Evolutionary conservation across 257 asterid genomes (phyloP), one percentile per base, ranked within the genome.

Genomic region (Henckelia pumila): DNA sequence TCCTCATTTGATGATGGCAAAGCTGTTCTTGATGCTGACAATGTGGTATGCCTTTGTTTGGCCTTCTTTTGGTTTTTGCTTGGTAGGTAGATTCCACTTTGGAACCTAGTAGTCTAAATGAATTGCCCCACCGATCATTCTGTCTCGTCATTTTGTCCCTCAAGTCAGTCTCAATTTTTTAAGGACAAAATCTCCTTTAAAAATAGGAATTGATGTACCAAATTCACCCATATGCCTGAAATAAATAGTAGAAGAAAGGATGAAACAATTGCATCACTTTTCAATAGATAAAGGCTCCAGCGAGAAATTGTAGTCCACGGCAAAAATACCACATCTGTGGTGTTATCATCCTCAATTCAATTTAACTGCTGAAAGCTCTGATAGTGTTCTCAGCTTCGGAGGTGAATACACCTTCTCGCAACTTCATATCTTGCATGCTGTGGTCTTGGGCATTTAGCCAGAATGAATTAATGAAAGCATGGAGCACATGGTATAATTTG

Each of bases 11-110:
- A 16, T 68, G 82, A 77, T 71, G 78, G 66, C 69, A 53, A 73
- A 75, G 71, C 69, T 73, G 85, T 68, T 58, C 61, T 52, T 76
- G 83, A 80, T 76, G 59, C 80, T 53, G 83, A 65, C 61, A 80
- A 63, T 67, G 80, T 83, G 92, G 96, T 83, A 77, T 28, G 33
- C 22, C 16, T 71, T 71, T 56, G 64, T 67, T 56, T 57, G 19
- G 6, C 50, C 50, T 40, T 40, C 50, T 40, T 40, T 40, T 40
- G 50, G n/a, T 40, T 40, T 32, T 40, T 40, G 50, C 3, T 40
- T 40, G 17, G 50, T 40, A 2, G 50, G 50, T 4, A 40, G n/a
- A 40, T 40, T 40, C 50, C 50, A 40, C 50, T 40, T 40, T 40
- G 50, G n/a, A 11, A 40, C 50, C 17, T 11, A 11, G 50, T 35